Evolutionary conservation across 2,329 filamentous ascomycete species (phyloP).

Genomic region (Teratosphaeria zuluensis): DNA sequence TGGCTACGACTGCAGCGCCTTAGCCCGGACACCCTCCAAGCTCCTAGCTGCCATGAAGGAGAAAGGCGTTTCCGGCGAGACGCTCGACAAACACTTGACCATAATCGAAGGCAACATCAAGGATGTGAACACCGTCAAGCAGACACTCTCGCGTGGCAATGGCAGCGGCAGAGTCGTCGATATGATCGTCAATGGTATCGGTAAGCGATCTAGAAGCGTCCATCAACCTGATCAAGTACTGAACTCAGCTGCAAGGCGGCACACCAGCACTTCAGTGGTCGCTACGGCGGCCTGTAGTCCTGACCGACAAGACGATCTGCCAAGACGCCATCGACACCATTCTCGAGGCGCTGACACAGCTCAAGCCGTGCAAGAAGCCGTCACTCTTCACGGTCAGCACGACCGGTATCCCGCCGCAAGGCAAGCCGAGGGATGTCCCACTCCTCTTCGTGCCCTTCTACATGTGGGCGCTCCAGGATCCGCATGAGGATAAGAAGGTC

Average conservation of each 20-base stretch:
- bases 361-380: slow-evolving; percentile 16
- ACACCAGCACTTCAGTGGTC: slow-evolving; percentile 19
- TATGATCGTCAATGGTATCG: slow-evolving; percentile 40
- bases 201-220: slow-evolving; percentile 11
- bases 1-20: slow-evolving; percentile 36
- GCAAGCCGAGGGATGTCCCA: slow-evolving; percentile 28
- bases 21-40: slow-evolving; percentile 43
- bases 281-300: slow-evolving; percentile 20
- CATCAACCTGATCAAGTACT: not conserved
- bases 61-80: slow-evolving; percentile 29
- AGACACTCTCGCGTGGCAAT: slow-evolving; percentile 23
- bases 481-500: slow-evolving; percentile 32
- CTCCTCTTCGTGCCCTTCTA: slow-evolving; percentile 25
- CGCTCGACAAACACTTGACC: slow-evolving; percentile 33
- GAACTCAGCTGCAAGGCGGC: slow-evolving; percentile 2
- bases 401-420: slow-evolving; percentile 26
- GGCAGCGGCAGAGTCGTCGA: slow-evolving; percentile 26
- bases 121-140: slow-evolving; percentile 32
- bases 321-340: slow-evolving; percentile 23
- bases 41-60: slow-evolving; percentile 34
- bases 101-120: slow-evolving; percentile 40
- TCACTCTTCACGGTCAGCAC: slow-evolving; percentile 27
- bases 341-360: slow-evolving; percentile 21
- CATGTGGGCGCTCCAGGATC: slow-evolving; percentile 23
- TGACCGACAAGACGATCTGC: slow-evolving; percentile 28